Evolutionary conservation across 2,329 filamentous ascomycete genomes (phyloP), one percentile per base, ranked within the genome.

Genomic region (Colletotrichum lupini): DNA sequence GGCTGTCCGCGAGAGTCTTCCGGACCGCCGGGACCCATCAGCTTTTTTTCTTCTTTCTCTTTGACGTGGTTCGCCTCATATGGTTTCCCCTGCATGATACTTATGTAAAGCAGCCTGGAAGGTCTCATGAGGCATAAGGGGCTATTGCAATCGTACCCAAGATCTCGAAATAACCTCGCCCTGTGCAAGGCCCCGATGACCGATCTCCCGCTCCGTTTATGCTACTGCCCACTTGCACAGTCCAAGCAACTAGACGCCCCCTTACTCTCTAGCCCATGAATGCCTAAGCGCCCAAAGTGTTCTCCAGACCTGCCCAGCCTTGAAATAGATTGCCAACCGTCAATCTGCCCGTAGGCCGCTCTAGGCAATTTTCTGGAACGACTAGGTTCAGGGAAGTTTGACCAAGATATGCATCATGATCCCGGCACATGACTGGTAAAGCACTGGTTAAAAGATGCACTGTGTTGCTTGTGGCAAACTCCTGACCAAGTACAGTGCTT

Each of bases 321-420:
- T 22, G 28, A 32, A 14, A 37, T 57, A 24, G 53, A 62, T 68
- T 62, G 24, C 52, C 8, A 53, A 22, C 11, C 14, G 42, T 28
- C 60, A 30, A 42, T 19, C 24, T 37, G 19, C 22, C 32, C n/a
- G 26, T 60, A 67, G 22, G 63, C 63, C 56, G 16, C 22, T 71
- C 56, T 53, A 59, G 68, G 55, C 16, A 67, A 67, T 71, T n/a
- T 71, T 67, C 68, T 71, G 55, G 68, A 67, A 60, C 46, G 56
- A 19, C 37, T 19, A 7, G 32, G 24, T 26, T 12, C 55, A 55
- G 62, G 62, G 62, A 19, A 55, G 16, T 42, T 53, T 35, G 16
- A 6, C 8, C 8, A n/a, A 16, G n/a, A 37, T n/a, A 32, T 26
- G 61, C 46, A 22, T 19, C 22, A 16, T 63, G 11, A 24, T 42